Conservation (phyloP, 2,329 filamentous ascomycete species). For the Leptographium wingfieldii region DNA sequence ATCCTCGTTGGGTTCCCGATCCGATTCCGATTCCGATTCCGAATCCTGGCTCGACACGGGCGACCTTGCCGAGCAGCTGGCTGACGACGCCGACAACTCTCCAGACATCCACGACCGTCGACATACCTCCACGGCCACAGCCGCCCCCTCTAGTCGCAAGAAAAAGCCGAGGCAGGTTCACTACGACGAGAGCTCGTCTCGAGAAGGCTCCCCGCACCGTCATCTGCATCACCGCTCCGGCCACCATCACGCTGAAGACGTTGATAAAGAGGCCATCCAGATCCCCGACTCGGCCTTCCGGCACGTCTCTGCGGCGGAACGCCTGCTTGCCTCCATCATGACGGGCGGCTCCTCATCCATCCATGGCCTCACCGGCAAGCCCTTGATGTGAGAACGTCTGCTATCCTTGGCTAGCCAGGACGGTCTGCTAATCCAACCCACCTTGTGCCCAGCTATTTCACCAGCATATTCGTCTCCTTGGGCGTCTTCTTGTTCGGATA, state of each 20-base stretch:
- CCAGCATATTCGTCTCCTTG: slow-evolving; percentile 77
- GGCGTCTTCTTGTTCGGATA: slow-evolving; percentile 85
- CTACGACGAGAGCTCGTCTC: slow-evolving; percentile 38
- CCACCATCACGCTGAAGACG: slow-evolving; percentile 25
- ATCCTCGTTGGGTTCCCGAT: slow-evolving; percentile 19
- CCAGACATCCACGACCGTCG: slow-evolving; percentile 54
- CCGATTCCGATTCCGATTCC: slow-evolving; percentile 33
- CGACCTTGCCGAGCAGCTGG: slow-evolving; percentile 85
- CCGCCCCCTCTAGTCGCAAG: slow-evolving; percentile 15
- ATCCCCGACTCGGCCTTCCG: slow-evolving; percentile 58
- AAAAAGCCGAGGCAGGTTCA: slow-evolving; percentile 52
- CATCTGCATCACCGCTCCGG: slow-evolving; percentile 14
- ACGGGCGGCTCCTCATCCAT: slow-evolving; percentile 62
- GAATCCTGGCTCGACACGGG: slow-evolving; percentile 84
- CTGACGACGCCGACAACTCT: slow-evolving; percentile 55
- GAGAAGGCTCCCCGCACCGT: slow-evolving; percentile 33
- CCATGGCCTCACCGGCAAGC: slow-evolving; percentile 90
- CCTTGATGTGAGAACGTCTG: slow-evolving; percentile 54
- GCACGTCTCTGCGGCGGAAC: slow-evolving; percentile 53
- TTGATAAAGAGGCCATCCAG: slow-evolving; percentile 66
- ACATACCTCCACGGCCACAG: slow-evolving; percentile 26
- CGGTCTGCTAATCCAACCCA: slow-evolving; percentile 10
- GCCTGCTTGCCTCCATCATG: slow-evolving; percentile 74
- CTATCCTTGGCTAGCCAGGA: neutral
- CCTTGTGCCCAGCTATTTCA: slow-evolving; percentile 60